A percentile compares a stretch with the other conserved stretches of the same genome.
Conservation (phyloP, 2,329 filamentous ascomycete species). For the Acrocalymma vagum region DNA sequence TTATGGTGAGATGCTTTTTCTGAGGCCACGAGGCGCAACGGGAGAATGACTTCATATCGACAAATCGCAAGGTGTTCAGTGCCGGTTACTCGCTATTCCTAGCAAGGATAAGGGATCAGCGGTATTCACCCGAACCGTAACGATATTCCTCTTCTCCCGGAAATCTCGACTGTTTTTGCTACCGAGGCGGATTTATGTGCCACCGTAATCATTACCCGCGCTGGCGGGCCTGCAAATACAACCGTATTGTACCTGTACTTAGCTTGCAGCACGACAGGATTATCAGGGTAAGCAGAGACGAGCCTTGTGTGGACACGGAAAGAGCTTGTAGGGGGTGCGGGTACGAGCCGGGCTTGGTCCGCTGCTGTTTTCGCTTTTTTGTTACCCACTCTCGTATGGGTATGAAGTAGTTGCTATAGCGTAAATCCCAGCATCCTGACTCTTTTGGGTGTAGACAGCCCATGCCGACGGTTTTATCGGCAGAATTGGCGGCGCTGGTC, state of each 20-base stretch:
- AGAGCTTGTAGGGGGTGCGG: conserved; percentile 4
- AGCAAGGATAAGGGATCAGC: conserved; percentile 29
- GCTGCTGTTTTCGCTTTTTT: conserved; percentile 2
- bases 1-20: not conserved
- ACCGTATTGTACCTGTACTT: conserved; percentile 23
- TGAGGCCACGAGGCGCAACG: not conserved
- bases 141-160: conserved; percentile 19
- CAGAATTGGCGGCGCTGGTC: conserved; percentile 25
- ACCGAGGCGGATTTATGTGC: conserved; percentile 31
- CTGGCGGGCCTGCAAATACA: no score
- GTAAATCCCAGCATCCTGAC: conserved; percentile 8
- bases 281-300: conserved; percentile 1
- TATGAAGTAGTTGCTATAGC: no score
- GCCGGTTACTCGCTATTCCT: conserved; percentile 22
- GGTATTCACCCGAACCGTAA: conserved; percentile 25
- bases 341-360: conserved; percentile 6
- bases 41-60: conserved; percentile 8
- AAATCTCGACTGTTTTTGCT: conserved; percentile 29
- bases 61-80: not conserved
- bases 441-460: conserved; percentile 13
- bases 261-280: conserved; percentile 12
- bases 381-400: conserved; percentile 12
- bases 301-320: not conserved
- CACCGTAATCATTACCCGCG: no score
- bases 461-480: conserved; percentile 15